Evolutionary conservation across 148 eudicot genomes (phyloP).

Genomic region (Drosera capensis): DNA sequence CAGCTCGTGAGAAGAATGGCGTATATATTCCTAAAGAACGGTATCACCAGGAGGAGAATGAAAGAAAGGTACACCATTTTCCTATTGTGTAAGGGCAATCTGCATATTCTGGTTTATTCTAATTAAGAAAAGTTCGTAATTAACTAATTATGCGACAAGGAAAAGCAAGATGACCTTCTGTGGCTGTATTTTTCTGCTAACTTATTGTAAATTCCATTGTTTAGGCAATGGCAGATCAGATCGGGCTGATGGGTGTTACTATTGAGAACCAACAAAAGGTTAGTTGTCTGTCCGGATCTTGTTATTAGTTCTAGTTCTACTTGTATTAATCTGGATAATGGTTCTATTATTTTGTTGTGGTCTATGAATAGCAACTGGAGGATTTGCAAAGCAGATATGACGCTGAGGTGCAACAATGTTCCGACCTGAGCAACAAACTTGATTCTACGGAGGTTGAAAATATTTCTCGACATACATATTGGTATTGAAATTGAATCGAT

Average conservation of each 20-base stretch:
- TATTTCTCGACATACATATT: slow-evolving; percentile 1
- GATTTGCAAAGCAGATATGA: slow-evolving; percentile 46
- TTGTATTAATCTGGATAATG: neutral
- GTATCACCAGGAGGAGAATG: slow-evolving; percentile 75
- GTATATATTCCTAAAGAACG: slow-evolving; percentile 81
- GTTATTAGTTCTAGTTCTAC: neutral
- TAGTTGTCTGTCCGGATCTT: too few relatives aligned
- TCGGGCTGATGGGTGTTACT: slow-evolving; percentile 61
- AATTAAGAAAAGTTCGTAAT: too few relatives aligned
- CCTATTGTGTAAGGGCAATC: neutral
- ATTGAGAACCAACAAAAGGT: slow-evolving; percentile 65
- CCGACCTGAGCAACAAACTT: slow-evolving; percentile 36
- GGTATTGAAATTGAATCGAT: neutral
- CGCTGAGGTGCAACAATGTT: slow-evolving; percentile 37
- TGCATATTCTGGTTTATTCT: neutral
- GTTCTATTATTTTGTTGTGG: neutral
- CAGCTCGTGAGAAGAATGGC: slow-evolving; percentile 67
- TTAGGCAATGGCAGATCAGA: slow-evolving; percentile 80
- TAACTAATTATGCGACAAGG: neutral
- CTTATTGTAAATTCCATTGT: too few relatives aligned
- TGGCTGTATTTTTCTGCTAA: too few relatives aligned
- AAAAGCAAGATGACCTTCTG: too few relatives aligned
- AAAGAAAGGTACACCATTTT: slow-evolving; percentile 48
- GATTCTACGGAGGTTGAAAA: slow-evolving; percentile 25
- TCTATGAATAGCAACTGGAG: slow-evolving; percentile 36